Conservation (phyloP, 257 asterid species). For the Prunella vulgaris region DNA sequence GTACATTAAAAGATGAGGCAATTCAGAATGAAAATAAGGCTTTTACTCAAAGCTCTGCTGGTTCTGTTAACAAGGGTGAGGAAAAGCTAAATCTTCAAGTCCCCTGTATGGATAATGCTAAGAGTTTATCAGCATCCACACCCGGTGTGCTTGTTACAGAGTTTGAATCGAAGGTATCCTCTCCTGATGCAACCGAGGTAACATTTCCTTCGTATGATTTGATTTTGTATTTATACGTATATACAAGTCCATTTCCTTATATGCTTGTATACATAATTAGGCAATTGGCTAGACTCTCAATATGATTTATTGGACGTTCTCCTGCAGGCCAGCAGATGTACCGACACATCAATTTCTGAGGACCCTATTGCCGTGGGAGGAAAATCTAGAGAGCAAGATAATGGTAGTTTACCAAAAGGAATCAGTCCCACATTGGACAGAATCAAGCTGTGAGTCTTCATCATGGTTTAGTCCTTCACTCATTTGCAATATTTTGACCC, state of each 20-base stretch:
- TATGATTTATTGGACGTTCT: background rate
- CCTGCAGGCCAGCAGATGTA: conserved; percentile 25
- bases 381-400: conserved; percentile 21
- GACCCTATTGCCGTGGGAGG: conserved; percentile 25
- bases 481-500: background rate
- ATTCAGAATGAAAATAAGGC: conserved; percentile 21
- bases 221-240: background rate
- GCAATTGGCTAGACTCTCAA: background rate
- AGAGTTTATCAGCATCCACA: conserved; percentile 14
- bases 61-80: conserved; percentile 11
- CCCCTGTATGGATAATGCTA: conserved; percentile 16
- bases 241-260: background rate
- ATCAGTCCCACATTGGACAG: conserved; percentile 39
- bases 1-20: conserved; percentile 23
- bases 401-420: conserved; percentile 26
- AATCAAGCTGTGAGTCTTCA: conserved; percentile 55
- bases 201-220: background rate
- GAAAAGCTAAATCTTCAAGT: conserved; percentile 3
- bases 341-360: conserved; percentile 22
- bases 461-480: background rate
- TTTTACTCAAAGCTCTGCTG: conserved; percentile 20
- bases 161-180: conserved; percentile 25
- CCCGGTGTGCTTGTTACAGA: conserved; percentile 19
- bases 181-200: conserved; percentile 27
- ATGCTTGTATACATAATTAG: background rate